phyloP scores from a whole-genome alignment of 2,329 filamentous ascomycete genomes.

The Talaromyces sp. region DNA sequence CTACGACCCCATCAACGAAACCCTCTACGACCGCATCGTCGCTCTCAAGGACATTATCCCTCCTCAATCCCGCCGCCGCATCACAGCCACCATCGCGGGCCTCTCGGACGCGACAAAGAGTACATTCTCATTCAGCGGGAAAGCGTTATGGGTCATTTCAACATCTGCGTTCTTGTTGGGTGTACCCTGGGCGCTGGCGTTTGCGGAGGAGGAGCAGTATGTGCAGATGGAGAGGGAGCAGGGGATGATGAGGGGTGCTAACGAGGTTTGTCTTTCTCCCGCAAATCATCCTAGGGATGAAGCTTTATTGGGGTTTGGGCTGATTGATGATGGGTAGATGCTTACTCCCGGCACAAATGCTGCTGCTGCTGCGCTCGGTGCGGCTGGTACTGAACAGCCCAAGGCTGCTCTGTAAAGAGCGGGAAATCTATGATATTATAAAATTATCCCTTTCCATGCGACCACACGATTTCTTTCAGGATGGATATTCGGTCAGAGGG shows the following conservation, averaged over 20 bases:
- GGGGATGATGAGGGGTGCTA: slow-evolving; percentile 88
- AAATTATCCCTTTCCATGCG: background rate
- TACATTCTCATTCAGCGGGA: slow-evolving; percentile 66
- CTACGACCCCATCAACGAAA: slow-evolving; percentile 56
- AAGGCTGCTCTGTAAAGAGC: slow-evolving; percentile 16
- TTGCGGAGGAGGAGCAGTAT: slow-evolving; percentile 93
- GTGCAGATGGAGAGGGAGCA: slow-evolving; percentile 97
- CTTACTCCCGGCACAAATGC: slow-evolving; percentile 37
- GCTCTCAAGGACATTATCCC: slow-evolving; percentile 75
- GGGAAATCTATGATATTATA: background rate
- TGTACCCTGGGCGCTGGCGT: slow-evolving; percentile 89
- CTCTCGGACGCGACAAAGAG: slow-evolving; percentile 45
- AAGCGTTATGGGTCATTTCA: slow-evolving; percentile 84
- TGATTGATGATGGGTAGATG: slow-evolving; percentile 31
- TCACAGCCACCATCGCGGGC: slow-evolving; percentile 56
- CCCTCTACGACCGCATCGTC: slow-evolving; percentile 65
- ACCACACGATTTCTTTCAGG: background rate
- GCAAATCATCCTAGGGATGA: background rate
- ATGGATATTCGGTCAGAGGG: background rate
- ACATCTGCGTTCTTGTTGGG: slow-evolving; percentile 86
- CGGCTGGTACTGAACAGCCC: slow-evolving; percentile 9
- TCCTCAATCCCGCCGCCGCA: slow-evolving; percentile 65
- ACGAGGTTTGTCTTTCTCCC: slow-evolving; percentile 58
- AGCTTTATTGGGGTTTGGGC: background rate
- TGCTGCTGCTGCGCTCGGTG: slow-evolving; percentile 15